Evolutionary conservation across 352 stramenopile species (phyloP), one percentile per base, ranked within the genome.

Genomic region (Pythium rishiriense): DNA sequence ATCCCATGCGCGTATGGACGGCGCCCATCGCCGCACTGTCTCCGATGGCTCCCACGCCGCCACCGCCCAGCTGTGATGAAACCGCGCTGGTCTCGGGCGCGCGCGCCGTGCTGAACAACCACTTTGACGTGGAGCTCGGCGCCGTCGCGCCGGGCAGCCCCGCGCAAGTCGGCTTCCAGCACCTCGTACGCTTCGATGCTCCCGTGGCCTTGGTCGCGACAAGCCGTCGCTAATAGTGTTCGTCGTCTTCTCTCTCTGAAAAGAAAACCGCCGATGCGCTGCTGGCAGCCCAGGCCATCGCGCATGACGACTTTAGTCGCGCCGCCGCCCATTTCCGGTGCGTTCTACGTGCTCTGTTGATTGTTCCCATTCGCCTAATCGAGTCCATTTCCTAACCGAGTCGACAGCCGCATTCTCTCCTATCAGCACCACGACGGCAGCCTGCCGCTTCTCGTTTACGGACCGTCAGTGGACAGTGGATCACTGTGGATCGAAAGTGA

Each of bases 181-280:
- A 95, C 58, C 55, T 95, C 55, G 86, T 94, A 62, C 35, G 70
- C 60, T 15, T 37, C 1, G 12, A 31, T 47, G 3, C 17, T 4
- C 42, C n/a, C n/a, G n/a, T n/a, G n/a, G n/a, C n/a, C n/a, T n/a
- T n/a, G n/a, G n/a, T n/a, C n/a, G n/a, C n/a, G n/a, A n/a, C n/a
- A n/a, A n/a, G n/a, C n/a, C n/a, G n/a, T n/a, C n/a, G n/a, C n/a
- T n/a, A n/a, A n/a, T n/a, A n/a, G n/a, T n/a, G n/a, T n/a, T n/a
- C n/a, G n/a, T n/a, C 28, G 42, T 28, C 19, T 49, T 12, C 15
- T 7, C 39, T 46, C 15, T 46, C 17, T 22, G 11, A 45, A 45
- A n/a, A 81, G 72, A 94, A 93, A 87, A 81, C 81, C 4, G 75
- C 74, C 2, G 87, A 95, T 26, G 85, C 85, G 58, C 69, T 95